Conservation (phyloP, 2,329 filamentous ascomycete species). For the Emmonsiellopsis sp. region DNA sequence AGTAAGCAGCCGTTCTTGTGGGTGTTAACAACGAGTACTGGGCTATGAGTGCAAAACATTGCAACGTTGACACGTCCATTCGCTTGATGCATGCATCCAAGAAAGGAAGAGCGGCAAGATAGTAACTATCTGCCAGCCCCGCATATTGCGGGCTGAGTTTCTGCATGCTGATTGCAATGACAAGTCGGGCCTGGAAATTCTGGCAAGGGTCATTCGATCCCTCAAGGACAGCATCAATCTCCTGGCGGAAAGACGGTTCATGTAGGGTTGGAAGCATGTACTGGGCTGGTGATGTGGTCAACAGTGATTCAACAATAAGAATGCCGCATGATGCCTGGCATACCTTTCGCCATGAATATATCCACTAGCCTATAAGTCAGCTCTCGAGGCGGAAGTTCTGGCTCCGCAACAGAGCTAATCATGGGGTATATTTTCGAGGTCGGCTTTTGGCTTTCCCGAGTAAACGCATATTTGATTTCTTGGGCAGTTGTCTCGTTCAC, state of each 20-base stretch:
- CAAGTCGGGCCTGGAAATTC: constrained; percentile 82
- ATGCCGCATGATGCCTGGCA: constrained; percentile 12
- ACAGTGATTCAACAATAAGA: constrained; percentile 5
- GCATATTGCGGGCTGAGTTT: constrained; percentile 83
- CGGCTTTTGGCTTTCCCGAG: constrained; percentile 56
- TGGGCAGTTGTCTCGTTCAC: constrained; percentile 65
- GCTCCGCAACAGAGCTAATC: constrained; percentile 74
- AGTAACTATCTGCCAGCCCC: constrained; percentile 91
- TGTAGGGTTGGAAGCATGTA: constrained; percentile 81
- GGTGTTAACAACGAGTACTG: constrained; percentile 91
- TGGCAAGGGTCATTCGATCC: constrained; percentile 70
- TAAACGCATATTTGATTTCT: constrained; percentile 59
- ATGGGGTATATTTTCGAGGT: constrained; percentile 80
- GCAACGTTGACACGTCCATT: constrained; percentile 85
- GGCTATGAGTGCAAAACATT: constrained; percentile 78
- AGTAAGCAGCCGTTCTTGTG: constrained; percentile 85
- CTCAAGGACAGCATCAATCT: constrained; percentile 72
- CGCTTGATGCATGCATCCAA: constrained; percentile 74
- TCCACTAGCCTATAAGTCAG: constrained; percentile 73
- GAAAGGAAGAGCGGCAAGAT: constrained; percentile 75
- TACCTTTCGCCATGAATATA: constrained; percentile 78
- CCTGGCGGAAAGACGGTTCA: constrained; percentile 65
- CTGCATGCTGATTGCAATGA: constrained; percentile 89
- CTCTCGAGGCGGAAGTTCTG: constrained; percentile 61
- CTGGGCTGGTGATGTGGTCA: constrained; percentile 52